These are phyloP conservation scores for Petunia axillaris DNA, from an alignment of 257 asterid genomes.

Conservation along the genomic window DNA sequence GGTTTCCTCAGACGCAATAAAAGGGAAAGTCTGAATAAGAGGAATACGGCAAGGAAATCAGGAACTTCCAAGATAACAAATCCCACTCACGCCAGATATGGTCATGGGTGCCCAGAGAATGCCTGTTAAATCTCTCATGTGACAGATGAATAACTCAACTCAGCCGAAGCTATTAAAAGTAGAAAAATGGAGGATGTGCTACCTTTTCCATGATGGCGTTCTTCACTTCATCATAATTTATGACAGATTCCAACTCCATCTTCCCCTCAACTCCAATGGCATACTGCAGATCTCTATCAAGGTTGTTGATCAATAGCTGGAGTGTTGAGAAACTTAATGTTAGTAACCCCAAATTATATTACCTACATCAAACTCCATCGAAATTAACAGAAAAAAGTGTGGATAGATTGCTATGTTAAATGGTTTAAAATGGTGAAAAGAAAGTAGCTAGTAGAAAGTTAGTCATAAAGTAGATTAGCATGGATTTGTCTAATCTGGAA, in stretches of 20 bases:
- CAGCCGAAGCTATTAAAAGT: background rate
- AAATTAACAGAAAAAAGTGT: background rate
- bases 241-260: conserved; percentile 73
- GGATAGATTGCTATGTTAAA: background rate
- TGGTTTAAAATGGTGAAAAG: background rate
- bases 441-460: background rate
- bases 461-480: conserved; percentile 1
- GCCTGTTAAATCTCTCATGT: conserved; percentile 3
- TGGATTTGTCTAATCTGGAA: background rate
- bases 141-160: conserved; percentile 2
- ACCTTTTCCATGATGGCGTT: conserved; percentile 85
- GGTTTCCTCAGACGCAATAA: background rate
- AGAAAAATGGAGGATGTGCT: conserved; percentile 28
- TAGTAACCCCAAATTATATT: conserved; percentile 21
- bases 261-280: conserved; percentile 95
- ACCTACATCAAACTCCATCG: conserved; percentile 15
- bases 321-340: conserved; percentile 35
- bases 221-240: conserved; percentile 91
- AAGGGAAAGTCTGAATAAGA: background rate
- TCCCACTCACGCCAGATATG: conserved; percentile 13
- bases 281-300: conserved; percentile 97
- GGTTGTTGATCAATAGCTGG: conserved; percentile 83
- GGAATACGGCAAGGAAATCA: background rate
- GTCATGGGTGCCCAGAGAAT: background rate
- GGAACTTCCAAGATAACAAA: conserved; percentile 17